Evolutionary conservation across 2,329 filamentous ascomycete species (phyloP).

Genomic region (Cladosporium sp.): DNA sequence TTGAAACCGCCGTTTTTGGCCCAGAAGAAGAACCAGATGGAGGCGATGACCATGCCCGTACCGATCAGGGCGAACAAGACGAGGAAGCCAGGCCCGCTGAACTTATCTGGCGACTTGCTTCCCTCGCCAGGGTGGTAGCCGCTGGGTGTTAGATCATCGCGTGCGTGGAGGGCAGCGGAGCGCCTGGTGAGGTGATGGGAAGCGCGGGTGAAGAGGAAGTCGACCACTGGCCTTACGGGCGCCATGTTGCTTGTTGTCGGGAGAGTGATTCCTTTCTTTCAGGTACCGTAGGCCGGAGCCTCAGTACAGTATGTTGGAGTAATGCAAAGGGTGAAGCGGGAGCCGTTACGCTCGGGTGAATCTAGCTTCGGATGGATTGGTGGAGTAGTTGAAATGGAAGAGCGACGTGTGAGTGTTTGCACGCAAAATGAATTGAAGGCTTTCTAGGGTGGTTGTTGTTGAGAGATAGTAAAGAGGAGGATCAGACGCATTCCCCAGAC

Average conservation of each 20-base stretch:
- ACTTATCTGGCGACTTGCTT: constrained; percentile 15
- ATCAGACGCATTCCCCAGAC: background rate
- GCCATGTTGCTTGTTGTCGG: constrained; percentile 22
- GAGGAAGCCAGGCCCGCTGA: constrained; percentile 62
- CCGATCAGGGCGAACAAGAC: constrained; percentile 82
- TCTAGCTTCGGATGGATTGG: background rate
- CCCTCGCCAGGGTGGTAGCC: constrained; percentile 5
- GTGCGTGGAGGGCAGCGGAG: constrained; percentile 6
- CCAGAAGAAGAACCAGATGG: constrained; percentile 99
- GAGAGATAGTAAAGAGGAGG: background rate
- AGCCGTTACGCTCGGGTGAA: background rate
- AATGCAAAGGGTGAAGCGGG: constrained; percentile 1
- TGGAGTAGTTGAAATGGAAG: background rate
- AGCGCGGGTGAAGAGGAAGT: constrained; percentile 20
- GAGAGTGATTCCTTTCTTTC: background rate
- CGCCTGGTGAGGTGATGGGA: constrained; percentile 15
- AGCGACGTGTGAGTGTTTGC: background rate
- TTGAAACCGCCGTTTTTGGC: constrained; percentile 92
- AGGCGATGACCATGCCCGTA: constrained; percentile 64
- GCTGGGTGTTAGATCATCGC: constrained; percentile 1
- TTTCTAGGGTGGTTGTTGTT: too few relatives aligned
- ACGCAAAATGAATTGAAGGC: background rate
- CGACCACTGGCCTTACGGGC: constrained; percentile 21
- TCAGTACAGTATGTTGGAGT: constrained; percentile 15
- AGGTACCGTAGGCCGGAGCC: constrained; percentile 27